Base-by-base conservation (phyloP, 2,329 filamentous ascomycete genomes). In the Alternaria gansuensis region DNA sequence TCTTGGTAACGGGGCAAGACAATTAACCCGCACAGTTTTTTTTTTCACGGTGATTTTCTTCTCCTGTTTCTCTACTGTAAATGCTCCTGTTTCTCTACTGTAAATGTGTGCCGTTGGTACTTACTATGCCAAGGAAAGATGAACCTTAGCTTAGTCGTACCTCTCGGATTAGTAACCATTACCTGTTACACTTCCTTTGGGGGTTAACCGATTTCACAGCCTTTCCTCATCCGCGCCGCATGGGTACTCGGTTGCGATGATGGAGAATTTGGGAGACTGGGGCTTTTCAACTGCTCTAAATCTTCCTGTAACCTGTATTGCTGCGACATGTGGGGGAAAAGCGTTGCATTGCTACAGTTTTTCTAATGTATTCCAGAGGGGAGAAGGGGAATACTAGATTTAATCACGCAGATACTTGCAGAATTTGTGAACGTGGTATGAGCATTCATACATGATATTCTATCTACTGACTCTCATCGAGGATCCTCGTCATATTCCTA, bases 401-500 rank as follows among this genome's bases (percentile, higher is more conserved):
- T 34, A 7, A 14, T 46, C 17, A 11, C 29, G 44, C 11, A 46
- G 29, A 11, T 13, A 17, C 6, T 46, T 46, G 29, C 29, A 11
- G 8, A 24, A 5, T 23, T 46, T 34, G 29, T 33, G 29, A 24
- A 29, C n/a, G 44, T 24, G 21, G 24, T 29, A 46, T 33, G 29
- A 23, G 31, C 31, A 26, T 48, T 33, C 10, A 36, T 48, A 34
- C 21, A 48, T 48, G 21, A 24, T n/a, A 17, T 33, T 48, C 44
- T 36, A 48, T 48, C 44, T 48, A 48, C 31, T 34, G 31, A 48
- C 21, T 17, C 26, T 23, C 31, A 48, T 36, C 17, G 17, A 17
- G 1, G 17, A 17, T 17, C 2, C 17, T 17, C 44, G 21, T 48
- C 21, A 36, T 24, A 34, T 48, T 31, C 36, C 44, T 34, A 48